Evolutionary conservation across 352 stramenopile species (phyloP).

Genomic region (Globisporangium orthogonon): DNA sequence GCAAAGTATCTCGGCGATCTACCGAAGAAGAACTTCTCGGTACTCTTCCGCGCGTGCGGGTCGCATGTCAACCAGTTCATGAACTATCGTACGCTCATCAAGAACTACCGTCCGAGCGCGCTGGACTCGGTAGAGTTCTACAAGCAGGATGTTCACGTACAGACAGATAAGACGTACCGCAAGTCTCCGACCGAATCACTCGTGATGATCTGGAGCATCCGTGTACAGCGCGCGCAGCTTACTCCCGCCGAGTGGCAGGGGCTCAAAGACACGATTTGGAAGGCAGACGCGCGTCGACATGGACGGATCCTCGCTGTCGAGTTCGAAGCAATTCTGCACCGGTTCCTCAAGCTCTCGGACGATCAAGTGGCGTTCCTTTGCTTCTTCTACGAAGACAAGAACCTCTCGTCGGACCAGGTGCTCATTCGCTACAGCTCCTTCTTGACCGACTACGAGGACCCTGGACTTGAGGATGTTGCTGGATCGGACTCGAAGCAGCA

Average conservation of each 20-base stretch:
- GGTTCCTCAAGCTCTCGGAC: constrained; percentile 38
- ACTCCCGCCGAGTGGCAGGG: constrained; percentile 24
- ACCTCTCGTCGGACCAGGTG: constrained; percentile 42
- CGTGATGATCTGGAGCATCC: constrained; percentile 68
- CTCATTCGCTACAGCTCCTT: constrained; percentile 70
- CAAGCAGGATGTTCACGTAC: constrained; percentile 29
- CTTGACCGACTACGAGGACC: constrained; percentile 66
- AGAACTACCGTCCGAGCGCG: constrained; percentile 52
- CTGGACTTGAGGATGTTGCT: constrained; percentile 29
- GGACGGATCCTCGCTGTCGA: constrained; percentile 38
- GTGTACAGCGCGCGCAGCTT: constrained; percentile 44
- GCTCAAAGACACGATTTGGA: constrained; percentile 51
- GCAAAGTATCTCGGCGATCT: constrained; percentile 56
- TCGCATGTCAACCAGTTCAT: constrained; percentile 63
- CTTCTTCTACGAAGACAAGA: constrained; percentile 77
- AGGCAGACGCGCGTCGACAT: constrained; percentile 36
- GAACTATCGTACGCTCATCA: constrained; percentile 63
- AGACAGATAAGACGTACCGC: constrained; percentile 34
- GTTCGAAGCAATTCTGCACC: constrained; percentile 44
- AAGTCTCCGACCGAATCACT: constrained; percentile 65
- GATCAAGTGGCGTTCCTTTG: constrained; percentile 64
- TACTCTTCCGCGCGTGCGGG: constrained; percentile 58
- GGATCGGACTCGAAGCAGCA: constrained; percentile 9
- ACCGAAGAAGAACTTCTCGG: constrained; percentile 40
- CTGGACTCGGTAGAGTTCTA: constrained; percentile 56